Conservation (phyloP, 2,329 filamentous ascomycete genomes). For the Ophiosphaerella herpotricha region DNA sequence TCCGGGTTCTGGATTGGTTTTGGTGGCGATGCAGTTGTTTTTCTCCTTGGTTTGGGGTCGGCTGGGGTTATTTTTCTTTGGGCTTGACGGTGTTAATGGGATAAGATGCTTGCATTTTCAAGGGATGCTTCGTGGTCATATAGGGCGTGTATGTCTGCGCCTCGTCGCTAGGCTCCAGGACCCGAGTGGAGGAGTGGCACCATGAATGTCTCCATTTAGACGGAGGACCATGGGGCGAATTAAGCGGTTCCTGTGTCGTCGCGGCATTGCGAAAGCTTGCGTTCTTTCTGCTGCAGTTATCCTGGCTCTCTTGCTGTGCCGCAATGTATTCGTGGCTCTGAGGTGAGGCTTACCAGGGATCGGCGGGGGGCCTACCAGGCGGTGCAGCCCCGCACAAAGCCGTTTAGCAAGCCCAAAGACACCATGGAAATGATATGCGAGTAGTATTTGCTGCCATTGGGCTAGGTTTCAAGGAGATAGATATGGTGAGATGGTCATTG, state of each 20-base stretch:
- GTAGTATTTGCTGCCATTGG: too few species aligned
- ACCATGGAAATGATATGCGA: too few species aligned
- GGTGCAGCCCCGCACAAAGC: neutral
- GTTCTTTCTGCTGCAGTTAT: neutral
- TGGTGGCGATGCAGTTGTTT: neutral
- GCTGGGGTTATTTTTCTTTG: too few species aligned
- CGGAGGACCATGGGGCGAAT: too few species aligned
- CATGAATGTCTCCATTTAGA: too few species aligned
- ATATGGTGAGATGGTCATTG: too few species aligned
- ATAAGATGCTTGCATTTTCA: neutral
- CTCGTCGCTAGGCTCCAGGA: too few species aligned
- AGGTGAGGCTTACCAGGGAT: slow-evolving; percentile 3
- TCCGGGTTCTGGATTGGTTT: neutral
- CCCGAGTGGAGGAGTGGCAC: too few species aligned
- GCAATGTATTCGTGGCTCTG: neutral
- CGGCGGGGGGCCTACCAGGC: slow-evolving; percentile 15
- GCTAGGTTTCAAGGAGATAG: too few species aligned
- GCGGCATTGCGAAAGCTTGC: neutral
- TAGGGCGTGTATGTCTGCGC: neutral
- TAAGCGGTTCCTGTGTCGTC: too few species aligned
- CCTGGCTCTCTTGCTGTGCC: neutral
- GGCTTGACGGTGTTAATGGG: neutral
- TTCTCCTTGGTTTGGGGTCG: too few species aligned
- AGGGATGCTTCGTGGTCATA: neutral
- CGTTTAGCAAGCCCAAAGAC: too few species aligned